These are phyloP conservation scores for Solanum dulcamara DNA, from an alignment of 257 asterid species.

Conservation along the genomic window DNA sequence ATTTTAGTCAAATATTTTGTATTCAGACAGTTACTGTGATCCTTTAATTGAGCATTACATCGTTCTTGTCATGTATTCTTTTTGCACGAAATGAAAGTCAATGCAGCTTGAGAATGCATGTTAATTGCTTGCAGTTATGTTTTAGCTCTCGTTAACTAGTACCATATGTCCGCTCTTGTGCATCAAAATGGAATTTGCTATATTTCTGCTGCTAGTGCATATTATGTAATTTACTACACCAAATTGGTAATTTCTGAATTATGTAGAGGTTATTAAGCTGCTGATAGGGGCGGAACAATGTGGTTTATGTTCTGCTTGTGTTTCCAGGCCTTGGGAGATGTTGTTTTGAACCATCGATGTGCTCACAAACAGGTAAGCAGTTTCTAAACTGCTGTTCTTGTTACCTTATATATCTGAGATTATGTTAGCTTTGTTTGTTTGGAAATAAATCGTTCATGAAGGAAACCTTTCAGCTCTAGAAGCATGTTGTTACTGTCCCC, in stretches of 20 bases:
- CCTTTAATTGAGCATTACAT: not conserved
- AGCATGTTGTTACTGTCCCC: not conserved
- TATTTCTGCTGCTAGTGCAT: not conserved
- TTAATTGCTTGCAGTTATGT: not conserved
- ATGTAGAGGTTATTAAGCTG: not conserved
- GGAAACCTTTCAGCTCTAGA: not conserved
- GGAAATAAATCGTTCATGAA: not conserved
- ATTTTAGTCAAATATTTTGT: not conserved
- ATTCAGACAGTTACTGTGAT: not conserved
- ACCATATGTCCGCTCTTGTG: not conserved
- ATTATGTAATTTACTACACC: not conserved
- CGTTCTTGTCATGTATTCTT: not conserved
- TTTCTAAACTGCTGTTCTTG: not conserved
- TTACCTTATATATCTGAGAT: not conserved
- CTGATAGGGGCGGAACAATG: not conserved
- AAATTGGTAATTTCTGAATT: not conserved
- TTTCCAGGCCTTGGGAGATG: slow-evolving; percentile 33
- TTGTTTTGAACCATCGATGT: slow-evolving; percentile 35
- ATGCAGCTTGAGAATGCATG: not conserved
- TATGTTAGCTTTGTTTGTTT: not conserved
- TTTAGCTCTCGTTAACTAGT: not conserved
- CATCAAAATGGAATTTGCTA: not conserved
- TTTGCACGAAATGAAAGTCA: not conserved
- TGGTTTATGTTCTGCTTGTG: not conserved
- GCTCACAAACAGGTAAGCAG: slow-evolving; percentile 31